Conservation (phyloP, 2,329 filamentous ascomycete genomes). For the Aspergillus sp. region DNA sequence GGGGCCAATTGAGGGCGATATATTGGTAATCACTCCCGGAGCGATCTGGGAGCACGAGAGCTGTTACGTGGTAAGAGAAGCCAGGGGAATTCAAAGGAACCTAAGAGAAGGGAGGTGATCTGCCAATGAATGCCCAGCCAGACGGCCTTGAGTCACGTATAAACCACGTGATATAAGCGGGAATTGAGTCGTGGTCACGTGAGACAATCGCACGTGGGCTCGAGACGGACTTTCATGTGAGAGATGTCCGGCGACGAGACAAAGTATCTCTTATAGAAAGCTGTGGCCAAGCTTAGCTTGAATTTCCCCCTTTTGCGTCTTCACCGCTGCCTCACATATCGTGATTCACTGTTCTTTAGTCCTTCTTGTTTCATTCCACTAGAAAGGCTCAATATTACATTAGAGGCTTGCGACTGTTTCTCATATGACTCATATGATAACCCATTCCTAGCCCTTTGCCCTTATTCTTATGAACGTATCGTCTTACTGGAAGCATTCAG, state of each 20-base stretch:
- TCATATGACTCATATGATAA: no score
- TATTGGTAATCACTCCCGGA: neutral
- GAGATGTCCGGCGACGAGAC: no score
- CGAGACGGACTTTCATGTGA: neutral
- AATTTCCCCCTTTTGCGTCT: no score
- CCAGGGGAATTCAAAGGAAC: conserved; percentile 1
- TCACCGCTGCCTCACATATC: no score
- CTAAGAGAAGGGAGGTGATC: neutral
- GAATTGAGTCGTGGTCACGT: neutral
- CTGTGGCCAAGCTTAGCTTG: no score
- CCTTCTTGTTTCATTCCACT: neutral
- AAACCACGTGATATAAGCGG: neutral
- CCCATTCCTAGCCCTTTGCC: no score
- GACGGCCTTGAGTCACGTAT: neutral
- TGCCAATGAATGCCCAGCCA: neutral
- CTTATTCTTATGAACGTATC: no score
- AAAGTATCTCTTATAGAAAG: no score
- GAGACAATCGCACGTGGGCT: neutral
- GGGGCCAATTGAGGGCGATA: neutral
- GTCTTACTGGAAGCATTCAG: no score
- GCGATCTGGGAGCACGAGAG: neutral
- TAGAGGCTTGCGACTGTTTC: neutral
- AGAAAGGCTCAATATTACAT: neutral
- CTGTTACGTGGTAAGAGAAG: neutral
- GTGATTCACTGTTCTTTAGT: neutral